These are phyloP conservation scores for Rhodamnia argentea DNA, from an alignment of 345 rosid species.

Conservation along the genomic window DNA sequence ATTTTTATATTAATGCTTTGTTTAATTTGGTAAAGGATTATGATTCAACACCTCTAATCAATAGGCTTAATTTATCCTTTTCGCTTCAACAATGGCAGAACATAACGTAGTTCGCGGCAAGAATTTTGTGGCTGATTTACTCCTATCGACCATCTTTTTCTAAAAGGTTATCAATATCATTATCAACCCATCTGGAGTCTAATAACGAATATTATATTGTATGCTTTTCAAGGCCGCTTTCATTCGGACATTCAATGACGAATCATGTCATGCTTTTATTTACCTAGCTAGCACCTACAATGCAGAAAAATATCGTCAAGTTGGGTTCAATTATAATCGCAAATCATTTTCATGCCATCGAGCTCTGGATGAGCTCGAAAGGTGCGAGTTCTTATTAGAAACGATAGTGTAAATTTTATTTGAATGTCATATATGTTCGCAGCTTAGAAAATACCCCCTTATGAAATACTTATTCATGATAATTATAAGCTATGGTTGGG, in stretches of 20 bases:
- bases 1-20: neutral
- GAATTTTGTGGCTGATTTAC: neutral
- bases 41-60: neutral
- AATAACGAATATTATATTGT: neutral
- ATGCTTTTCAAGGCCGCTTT: neutral
- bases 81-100: neutral
- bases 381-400: neutral
- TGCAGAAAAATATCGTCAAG: neutral
- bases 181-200: neutral
- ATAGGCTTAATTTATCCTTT: neutral
- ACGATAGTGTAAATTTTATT: neutral
- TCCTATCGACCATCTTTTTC: neutral
- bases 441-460: neutral
- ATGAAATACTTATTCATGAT: neutral
- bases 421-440: neutral
- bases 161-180: neutral
- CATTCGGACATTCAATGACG: neutral
- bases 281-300: neutral
- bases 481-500: too few relatives aligned
- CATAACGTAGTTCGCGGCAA: neutral
- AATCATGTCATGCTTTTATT: neutral
- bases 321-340: neutral
- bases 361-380: neutral
- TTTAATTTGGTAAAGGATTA: neutral
- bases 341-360: neutral